Evolutionary conservation across 495 filamentous ascomycete species (phyloP), one percentile per base, ranked within the genome.

Genomic region (Penicillium antarcticum): DNA sequence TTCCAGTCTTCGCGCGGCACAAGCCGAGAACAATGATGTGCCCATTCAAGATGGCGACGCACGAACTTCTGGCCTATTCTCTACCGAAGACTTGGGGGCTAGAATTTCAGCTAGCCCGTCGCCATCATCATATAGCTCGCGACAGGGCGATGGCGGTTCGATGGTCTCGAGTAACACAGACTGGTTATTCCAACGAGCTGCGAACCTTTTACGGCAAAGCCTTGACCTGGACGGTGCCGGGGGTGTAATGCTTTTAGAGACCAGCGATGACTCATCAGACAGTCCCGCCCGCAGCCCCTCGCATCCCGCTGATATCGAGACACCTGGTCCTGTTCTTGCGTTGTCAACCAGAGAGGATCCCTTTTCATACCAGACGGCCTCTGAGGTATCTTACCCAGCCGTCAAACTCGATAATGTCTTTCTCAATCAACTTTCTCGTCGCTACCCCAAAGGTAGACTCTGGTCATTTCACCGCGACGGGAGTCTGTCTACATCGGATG

Each of bases 391-490:
- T 7, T 52, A 34, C n/a, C 35, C 61, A 7, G 61, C 58, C 40
- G 58, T 50, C 33, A 59, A 52, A 21, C 24, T 58, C 21, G 61
- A 64, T 23, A 47, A 44, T 18, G 41, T 11, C 4, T 65, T 78
- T n/a, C 55, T 83, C 3, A 62, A 66, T 4, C 61, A 67, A 46
- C 62, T 85, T 6, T 56, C 80, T 1, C 66, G 69, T 11, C 66
- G 74, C 5, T 82, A 85, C 57, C 78, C 79, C 6, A 69, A 76
- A 39, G 82, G 82, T 0, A 75, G 75, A 44, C 62, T 86, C 24
- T 85, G 80, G 72, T 76, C 74, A 23, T 81, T 80, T 51, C 80
- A 82, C 37, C 67, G 60, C 1, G 71, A 70, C 24, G 56, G 62
- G 1, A 54, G 24, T 16, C 35, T 62, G 13, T 55, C 56, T 17